These are phyloP conservation scores for Torulaspora indica DNA, from an alignment of 805 yeast genomes.

Conservation along the genomic window DNA sequence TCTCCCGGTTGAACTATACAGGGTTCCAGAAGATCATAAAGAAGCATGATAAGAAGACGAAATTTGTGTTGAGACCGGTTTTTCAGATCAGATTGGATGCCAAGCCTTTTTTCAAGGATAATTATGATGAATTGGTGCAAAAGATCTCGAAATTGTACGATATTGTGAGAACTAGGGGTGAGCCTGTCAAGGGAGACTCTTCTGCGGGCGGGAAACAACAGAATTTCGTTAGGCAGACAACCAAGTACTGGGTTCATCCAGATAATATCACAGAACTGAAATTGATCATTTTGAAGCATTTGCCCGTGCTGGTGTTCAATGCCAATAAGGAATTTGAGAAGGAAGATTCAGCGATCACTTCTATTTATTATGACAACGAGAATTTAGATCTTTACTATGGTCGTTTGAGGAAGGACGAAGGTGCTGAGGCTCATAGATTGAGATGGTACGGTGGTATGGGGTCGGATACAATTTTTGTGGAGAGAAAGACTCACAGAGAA, in stretches of 20 bases:
- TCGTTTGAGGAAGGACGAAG: slow-evolving; percentile 91
- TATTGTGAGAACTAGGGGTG: slow-evolving; percentile 90
- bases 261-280: slow-evolving; percentile 96
- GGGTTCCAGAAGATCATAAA: slow-evolving; percentile 96
- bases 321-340: slow-evolving; percentile 90
- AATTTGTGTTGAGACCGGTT: slow-evolving; percentile 77
- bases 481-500: slow-evolving; percentile 96
- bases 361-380: slow-evolving; percentile 90
- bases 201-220: slow-evolving; percentile 98
- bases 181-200: slow-evolving; percentile 91
- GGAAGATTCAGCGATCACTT: slow-evolving; percentile 94
- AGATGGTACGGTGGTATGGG: slow-evolving; percentile 99
- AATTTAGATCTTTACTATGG: slow-evolving; percentile 90
- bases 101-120: slow-evolving; percentile 93
- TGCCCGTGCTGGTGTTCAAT: slow-evolving; percentile 95
- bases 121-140: slow-evolving; percentile 84
- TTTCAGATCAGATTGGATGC: slow-evolving; percentile 90
- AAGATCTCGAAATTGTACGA: slow-evolving; percentile 86
- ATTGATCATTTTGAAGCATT: slow-evolving; percentile 84
- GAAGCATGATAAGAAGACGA: slow-evolving; percentile 90
- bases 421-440: slow-evolving; percentile 96
- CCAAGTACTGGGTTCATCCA: slow-evolving; percentile 99
- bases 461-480: slow-evolving; percentile 87
- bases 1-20: slow-evolving; percentile 87
- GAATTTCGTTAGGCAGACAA: slow-evolving; percentile 96